A percentile compares a stretch with the other conserved stretches of the same genome.
Conservation (phyloP, 768 basidiomycete genomes). For the Rhizopogon roseolus region DNA sequence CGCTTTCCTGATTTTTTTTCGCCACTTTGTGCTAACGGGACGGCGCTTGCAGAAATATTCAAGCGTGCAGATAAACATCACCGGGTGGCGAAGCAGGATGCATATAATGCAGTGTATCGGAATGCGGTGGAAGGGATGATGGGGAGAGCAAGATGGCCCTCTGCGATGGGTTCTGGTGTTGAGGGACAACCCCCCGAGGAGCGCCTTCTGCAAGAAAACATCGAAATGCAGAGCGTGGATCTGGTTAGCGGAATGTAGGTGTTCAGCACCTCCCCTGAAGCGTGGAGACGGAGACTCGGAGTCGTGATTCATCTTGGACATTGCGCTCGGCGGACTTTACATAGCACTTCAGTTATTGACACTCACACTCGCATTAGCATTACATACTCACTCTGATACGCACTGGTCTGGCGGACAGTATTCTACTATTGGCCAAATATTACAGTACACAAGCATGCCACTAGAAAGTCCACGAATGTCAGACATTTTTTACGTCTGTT, state of each 20-base stretch:
- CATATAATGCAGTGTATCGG: slow-evolving; percentile 33
- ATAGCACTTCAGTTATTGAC: too few relatives aligned
- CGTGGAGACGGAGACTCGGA: too few relatives aligned
- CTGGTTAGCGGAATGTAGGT: background rate
- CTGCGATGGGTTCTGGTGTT: background rate
- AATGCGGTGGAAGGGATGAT: slow-evolving; percentile 17
- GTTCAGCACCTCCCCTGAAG: background rate
- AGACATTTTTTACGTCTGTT: too few relatives aligned
- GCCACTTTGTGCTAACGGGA: background rate
- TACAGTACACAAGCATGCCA: too few relatives aligned
- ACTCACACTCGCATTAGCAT: too few relatives aligned
- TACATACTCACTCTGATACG: too few relatives aligned
- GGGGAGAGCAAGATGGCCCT: background rate
- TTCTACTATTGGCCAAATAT: too few relatives aligned
- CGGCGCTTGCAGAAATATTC: slow-evolving; percentile 44
- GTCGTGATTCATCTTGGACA: background rate
- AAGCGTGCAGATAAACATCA: slow-evolving; percentile 49
- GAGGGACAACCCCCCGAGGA: too few relatives aligned
- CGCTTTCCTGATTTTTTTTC: slow-evolving; percentile 5
- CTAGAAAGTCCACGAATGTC: too few relatives aligned
- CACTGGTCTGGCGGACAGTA: too few relatives aligned
- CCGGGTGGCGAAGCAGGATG: slow-evolving; percentile 41
- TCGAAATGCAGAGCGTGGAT: background rate
- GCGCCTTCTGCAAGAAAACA: background rate
- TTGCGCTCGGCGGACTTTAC: too few relatives aligned